Evolutionary conservation across 2,329 filamentous ascomycete genomes (phyloP), one percentile per base, ranked within the genome.

Genomic region (Stagonosporopsis rhizophila): DNA sequence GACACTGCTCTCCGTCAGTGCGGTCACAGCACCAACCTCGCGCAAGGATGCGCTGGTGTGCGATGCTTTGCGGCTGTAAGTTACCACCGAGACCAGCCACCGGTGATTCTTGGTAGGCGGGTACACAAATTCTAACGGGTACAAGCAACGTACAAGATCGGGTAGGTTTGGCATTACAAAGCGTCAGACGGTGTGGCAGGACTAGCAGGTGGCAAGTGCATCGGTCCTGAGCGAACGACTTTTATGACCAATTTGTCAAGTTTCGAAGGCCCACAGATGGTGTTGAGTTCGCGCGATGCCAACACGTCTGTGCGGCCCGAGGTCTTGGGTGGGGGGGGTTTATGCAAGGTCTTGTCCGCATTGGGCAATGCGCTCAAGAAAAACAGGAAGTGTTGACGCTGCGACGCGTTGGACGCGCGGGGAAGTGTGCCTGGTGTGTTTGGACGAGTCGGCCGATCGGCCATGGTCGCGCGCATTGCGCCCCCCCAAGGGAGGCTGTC

Each of bases 361-460:
- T 57, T 34, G 44, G 48, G 54, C 38, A 37, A 37, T 35, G 42
- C 28, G 47, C n/a, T 56, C 20, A 35, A 38, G 35, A 38, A 47
- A 56, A 57, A 52, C 37, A 47, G 54, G 48, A 52, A 47, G 53
- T 52, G 27, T 46, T 48, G 52, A 44, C 52, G 52, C 44, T 44
- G 52, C 52, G 41, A 56, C 46, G 46, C 52, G 52, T 56, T 40
- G 52, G 46, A 50, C 27, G 50, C 40, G 52, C 46, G 53, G 46
- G 44, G 22, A 35, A 49, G 41, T 15, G 28, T 41, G 35, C 12
- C 12, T 47, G 23, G 41, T 46, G 47, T 51, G 40, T 55, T 50
- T 50, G 20, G 42, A 22, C 41, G 14, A 23, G 17, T n/a, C n/a
- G n/a, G n/a, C 14, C 39, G 19, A 15, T 48, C 42, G 20, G 47